These are phyloP conservation scores for Colletotrichum musae DNA, from an alignment of 2,329 filamentous ascomycete genomes.

Conservation along the genomic window DNA sequence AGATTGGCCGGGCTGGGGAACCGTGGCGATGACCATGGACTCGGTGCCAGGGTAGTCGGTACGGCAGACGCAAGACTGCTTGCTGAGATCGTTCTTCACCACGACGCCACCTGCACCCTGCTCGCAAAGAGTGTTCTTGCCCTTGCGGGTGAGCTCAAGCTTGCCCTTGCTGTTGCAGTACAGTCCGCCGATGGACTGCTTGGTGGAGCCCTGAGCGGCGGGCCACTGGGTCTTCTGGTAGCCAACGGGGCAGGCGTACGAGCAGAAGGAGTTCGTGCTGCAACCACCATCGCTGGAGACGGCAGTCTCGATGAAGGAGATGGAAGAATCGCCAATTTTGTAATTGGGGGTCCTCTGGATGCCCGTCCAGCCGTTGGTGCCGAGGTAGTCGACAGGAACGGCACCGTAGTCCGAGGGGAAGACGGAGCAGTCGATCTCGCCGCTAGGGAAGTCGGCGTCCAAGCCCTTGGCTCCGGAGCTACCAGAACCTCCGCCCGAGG, in stretches of 20 bases:
- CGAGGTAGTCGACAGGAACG: constrained; percentile 77
- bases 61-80: constrained; percentile 84
- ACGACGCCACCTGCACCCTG: constrained; percentile 78
- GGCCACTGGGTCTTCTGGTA: constrained; percentile 97
- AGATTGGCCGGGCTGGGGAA: constrained; percentile 71
- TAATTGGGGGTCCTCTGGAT: constrained; percentile 76
- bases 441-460: constrained; percentile 80
- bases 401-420: constrained; percentile 91
- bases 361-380: constrained; percentile 82
- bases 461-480: constrained; percentile 65
- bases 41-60: constrained; percentile 97
- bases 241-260: constrained; percentile 91
- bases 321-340: constrained; percentile 62
- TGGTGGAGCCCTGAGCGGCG: constrained; percentile 78
- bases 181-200: constrained; percentile 90
- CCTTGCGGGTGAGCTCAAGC: constrained; percentile 81
- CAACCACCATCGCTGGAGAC: constrained; percentile 72
- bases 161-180: constrained; percentile 81
- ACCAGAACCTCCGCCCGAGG: constrained; percentile 45
- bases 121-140: constrained; percentile 81
- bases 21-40: constrained; percentile 85
- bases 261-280: constrained; percentile 80
- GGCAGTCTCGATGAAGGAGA: constrained; percentile 77
- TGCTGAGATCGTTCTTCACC: constrained; percentile 80
- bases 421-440: constrained; percentile 75